Percentiles rank a stretch among this genome's conserved stretches.
phyloP scores from a whole-genome alignment of 2,329 filamentous ascomycete genomes.

The Botryosphaeria dothidea region DNA sequence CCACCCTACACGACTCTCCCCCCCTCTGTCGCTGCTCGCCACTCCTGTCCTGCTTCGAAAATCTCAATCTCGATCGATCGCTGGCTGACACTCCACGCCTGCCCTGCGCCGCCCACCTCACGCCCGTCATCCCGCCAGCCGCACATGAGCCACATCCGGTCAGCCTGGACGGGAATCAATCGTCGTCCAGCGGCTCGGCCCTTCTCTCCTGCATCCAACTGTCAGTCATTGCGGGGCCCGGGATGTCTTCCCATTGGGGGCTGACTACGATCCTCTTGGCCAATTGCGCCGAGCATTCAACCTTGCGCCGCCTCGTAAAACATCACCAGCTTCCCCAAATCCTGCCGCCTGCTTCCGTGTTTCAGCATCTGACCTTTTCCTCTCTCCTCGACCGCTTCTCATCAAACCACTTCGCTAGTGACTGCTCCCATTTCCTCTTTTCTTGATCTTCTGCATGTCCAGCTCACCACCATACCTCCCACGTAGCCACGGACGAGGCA shows the following conservation, averaged over 20 bases:
- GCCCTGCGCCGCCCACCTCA: neutral
- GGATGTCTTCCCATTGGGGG: slow-evolving; percentile 5
- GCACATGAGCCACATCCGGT: neutral
- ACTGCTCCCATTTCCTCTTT: neutral
- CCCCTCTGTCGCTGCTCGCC: neutral
- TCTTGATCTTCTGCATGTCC: neutral
- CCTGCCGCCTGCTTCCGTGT: neutral
- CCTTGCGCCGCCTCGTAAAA: neutral
- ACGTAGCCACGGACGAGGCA: no score
- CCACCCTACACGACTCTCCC: neutral
- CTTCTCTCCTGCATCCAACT: slow-evolving; percentile 2
- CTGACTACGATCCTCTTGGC: neutral
- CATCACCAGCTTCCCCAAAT: neutral
- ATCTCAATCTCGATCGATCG: slow-evolving; percentile 1
- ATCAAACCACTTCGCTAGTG: neutral
- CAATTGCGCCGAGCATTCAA: neutral
- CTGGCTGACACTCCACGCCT: neutral
- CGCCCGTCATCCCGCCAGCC: neutral
- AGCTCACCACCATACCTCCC: neutral
- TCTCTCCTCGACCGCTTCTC: neutral
- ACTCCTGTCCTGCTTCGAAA: neutral
- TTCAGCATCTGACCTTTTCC: neutral
- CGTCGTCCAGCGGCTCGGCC: slow-evolving; percentile 4
- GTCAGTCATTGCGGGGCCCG: slow-evolving; percentile 2
- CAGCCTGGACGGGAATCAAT: slow-evolving; percentile 1